Evolutionary conservation across 2,329 filamentous ascomycete genomes (phyloP), one percentile per base, ranked within the genome.

Genomic region (Blastomyces emzantsi): DNA sequence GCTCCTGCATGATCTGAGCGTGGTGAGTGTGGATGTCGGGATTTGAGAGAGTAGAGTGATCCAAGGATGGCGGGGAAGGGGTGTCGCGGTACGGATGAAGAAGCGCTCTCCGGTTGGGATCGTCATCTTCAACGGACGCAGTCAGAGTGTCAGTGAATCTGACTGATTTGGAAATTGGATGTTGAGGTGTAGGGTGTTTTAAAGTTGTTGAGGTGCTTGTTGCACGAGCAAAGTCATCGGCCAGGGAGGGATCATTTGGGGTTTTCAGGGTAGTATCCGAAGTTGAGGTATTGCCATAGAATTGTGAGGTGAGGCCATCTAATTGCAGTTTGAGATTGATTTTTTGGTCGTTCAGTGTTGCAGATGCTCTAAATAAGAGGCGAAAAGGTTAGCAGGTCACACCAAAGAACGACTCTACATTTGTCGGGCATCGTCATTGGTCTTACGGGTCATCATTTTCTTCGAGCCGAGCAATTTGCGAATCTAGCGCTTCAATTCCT

Each of bases 21-120:
- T 99, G 94, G 76, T 95, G 92, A 28, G 83, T 81, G 77, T 97
- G 90, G 67, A 97, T 87, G 77, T 97, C 91, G 74, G 88, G 81
- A 76, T 97, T 97, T 73, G 83, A 82, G 72, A 96, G 81, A 11
- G 77, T 74, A 6, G 76, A 77, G 17, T 86, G 82, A 67, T 89
- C 74, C 33, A 70, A 60, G 2, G 69, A 78, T 3, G 78, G 75
- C 0, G 76, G 71, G 0, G 78, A 72, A 61, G 86, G 84, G 47
- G 79, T 79, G 76, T 88, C 87, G 33, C 85, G 85, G 63, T 83
- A 78, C 65, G 77, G 71, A 74, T 85, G 79, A 72, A 89, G 87
- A 61, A 90, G 80, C 17, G 83, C 80, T 17, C 81, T 79, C 68
- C 87, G 82, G 66, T 81, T 80, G 22, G 80, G 76, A 60, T 80